Percentiles rank a stretch among this genome's conserved stretches.
These are phyloP conservation scores for Tylopilus vinaceipallidus DNA, from an alignment of 768 basidiomycete species.

Conservation along the genomic window DNA sequence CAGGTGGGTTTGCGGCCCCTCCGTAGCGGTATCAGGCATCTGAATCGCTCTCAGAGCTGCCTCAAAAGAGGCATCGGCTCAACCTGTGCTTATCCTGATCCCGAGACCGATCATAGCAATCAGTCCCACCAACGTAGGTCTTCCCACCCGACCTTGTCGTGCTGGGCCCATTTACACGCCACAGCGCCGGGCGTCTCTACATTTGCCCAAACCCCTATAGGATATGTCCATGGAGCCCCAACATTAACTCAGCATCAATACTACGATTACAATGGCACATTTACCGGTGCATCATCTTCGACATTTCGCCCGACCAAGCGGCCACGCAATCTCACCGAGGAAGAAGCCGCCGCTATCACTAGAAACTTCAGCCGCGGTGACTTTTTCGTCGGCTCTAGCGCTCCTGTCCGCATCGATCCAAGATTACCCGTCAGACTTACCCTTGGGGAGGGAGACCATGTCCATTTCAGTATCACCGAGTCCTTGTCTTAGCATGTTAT, in stretches of 20 bases:
- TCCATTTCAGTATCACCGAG: conserved; percentile 62
- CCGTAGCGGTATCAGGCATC: conserved; percentile 5
- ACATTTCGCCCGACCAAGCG: conserved; percentile 81
- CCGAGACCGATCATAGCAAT: conserved; percentile 53
- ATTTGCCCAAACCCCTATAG: conserved; percentile 38
- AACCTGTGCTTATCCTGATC: conserved; percentile 75
- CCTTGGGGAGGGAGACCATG: conserved; percentile 79
- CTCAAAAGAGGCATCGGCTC: conserved; percentile 75
- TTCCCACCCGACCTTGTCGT: conserved; percentile 1
- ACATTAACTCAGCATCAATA: conserved; percentile 60
- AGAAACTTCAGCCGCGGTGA: conserved; percentile 80
- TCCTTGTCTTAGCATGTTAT: conserved; percentile 37
- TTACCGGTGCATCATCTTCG: conserved; percentile 67
- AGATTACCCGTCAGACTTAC: conserved; percentile 76
- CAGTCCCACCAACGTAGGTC: conserved; percentile 30
- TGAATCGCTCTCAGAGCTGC: conserved; percentile 54
- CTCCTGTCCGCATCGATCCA: conserved; percentile 81
- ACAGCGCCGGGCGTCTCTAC: conserved; percentile 37
- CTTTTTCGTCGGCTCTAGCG: conserved; percentile 78
- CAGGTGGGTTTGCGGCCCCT: conserved; percentile 47
- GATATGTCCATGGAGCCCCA: conserved; percentile 39
- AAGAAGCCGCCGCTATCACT: conserved; percentile 80
- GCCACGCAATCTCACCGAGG: conserved; percentile 76
- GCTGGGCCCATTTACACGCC: conserved; percentile 6
- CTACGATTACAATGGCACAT: conserved; percentile 74